Percentiles rank a stretch among this genome's conserved stretches.
These are phyloP conservation scores for Candida nonsorbophila DNA, from an alignment of 805 yeast species.

Conservation along the genomic window DNA sequence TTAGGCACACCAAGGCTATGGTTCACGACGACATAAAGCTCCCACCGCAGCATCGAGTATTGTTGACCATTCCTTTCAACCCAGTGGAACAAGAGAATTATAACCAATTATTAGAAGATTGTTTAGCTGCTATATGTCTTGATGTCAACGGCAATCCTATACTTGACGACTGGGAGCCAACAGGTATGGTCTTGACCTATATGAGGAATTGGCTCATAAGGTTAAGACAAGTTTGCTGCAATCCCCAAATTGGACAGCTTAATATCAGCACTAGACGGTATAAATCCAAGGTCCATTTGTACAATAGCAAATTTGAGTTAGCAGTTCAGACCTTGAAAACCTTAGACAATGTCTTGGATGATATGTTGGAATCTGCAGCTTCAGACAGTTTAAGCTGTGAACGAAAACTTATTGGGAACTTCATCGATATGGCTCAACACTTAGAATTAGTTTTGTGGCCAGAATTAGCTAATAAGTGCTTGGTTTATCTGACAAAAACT, in stretches of 20 bases:
- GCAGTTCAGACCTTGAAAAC: slow-evolving; percentile 30
- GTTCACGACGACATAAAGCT: slow-evolving; percentile 70
- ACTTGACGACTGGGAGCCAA: slow-evolving; percentile 44
- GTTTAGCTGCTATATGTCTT: slow-evolving; percentile 52
- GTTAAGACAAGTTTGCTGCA: slow-evolving; percentile 78
- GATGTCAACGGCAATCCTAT: slow-evolving; percentile 48
- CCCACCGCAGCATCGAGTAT: slow-evolving; percentile 71
- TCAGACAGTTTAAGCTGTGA: slow-evolving; percentile 46
- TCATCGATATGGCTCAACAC: slow-evolving; percentile 63
- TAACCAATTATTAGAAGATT: slow-evolving; percentile 55
- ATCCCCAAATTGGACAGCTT: slow-evolving; percentile 51
- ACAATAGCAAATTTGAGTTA: slow-evolving; percentile 9
- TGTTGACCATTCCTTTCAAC: slow-evolving; percentile 70
- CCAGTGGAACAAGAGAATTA: slow-evolving; percentile 85
- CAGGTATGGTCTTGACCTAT: slow-evolving; percentile 31
- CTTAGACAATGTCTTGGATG: slow-evolving; percentile 61
- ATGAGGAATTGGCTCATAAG: slow-evolving; percentile 67
- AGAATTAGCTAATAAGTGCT: slow-evolving; percentile 37
- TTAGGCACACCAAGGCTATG: slow-evolving; percentile 82
- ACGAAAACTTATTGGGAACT: slow-evolving; percentile 39
- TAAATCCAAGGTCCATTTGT: slow-evolving; percentile 11
- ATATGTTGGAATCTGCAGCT: slow-evolving; percentile 55
- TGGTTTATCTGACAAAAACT: slow-evolving; percentile 30
- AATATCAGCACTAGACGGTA: slow-evolving; percentile 18
- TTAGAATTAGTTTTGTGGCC: slow-evolving; percentile 56